Evolutionary conservation across 306 rosid genomes (phyloP).

Genomic region (Albizia julibrissin): DNA sequence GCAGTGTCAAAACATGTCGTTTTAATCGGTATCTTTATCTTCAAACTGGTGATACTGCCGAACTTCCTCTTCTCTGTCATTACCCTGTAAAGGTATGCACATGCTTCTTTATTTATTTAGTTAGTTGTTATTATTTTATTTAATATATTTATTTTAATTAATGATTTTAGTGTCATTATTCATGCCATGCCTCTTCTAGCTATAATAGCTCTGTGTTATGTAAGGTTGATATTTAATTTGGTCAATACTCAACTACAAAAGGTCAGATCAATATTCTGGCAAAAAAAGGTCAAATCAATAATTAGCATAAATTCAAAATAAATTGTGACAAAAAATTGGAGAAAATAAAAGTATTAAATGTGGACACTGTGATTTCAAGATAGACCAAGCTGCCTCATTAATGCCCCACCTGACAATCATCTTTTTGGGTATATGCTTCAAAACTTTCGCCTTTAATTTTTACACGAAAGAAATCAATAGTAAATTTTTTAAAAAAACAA

Average conservation of each 20-base stretch:
- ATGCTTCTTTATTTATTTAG: not conserved
- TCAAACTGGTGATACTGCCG: constrained; percentile 76
- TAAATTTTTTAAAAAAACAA: no score
- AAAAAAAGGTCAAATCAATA: not conserved
- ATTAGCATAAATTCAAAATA: not conserved
- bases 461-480: not conserved
- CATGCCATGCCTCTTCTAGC: not conserved
- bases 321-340: not conserved
- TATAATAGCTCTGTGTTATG: not conserved
- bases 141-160: not conserved
- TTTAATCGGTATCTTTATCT: constrained; percentile 29
- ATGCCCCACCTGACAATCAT: not conserved
- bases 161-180: not conserved
- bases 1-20: constrained; percentile 58
- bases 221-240: no score
- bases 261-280: not conserved
- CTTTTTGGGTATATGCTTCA: not conserved
- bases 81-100: constrained; percentile 85
- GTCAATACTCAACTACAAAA: no score
- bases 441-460: not conserved
- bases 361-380: not conserved
- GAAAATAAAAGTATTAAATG: not conserved
- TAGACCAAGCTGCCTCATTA: not conserved
- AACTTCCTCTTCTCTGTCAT: constrained; percentile 91
- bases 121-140: not conserved